phyloP scores from a whole-genome alignment of 768 basidiomycete genomes.

The Tephrocybe rancida region DNA sequence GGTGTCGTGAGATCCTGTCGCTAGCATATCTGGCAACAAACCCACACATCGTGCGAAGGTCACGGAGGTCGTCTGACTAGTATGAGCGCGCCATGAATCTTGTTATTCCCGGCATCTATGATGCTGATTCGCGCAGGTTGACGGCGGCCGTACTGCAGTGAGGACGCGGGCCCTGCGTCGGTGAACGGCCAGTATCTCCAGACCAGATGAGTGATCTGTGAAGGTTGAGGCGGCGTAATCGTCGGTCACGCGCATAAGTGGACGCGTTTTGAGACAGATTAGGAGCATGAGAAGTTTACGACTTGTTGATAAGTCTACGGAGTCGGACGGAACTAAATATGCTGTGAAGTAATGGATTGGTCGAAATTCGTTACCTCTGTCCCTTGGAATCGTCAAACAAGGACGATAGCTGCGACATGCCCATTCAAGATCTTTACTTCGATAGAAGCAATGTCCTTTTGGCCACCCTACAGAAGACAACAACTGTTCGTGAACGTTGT shows the following conservation, averaged over 20 bases:
- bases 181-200: background rate
- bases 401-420: background rate
- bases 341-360: background rate
- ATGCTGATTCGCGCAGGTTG: background rate
- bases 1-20: slow-evolving; percentile 1
- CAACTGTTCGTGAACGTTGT: slow-evolving; percentile 10
- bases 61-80: slow-evolving; percentile 14
- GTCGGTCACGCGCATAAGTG: slow-evolving; percentile 1
- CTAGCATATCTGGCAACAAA: slow-evolving; percentile 2
- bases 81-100: background rate
- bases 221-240: background rate
- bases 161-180: background rate
- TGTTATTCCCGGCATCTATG: background rate
- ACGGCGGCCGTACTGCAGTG: background rate
- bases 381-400: background rate
- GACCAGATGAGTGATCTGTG: background rate
- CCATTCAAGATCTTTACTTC: too few relatives aligned
- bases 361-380: background rate
- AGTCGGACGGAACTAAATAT: slow-evolving; percentile 16
- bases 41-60: slow-evolving; percentile 5
- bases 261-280: background rate
- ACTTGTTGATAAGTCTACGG: slow-evolving; percentile 3
- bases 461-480: too few relatives aligned
- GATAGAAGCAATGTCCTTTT: too few relatives aligned
- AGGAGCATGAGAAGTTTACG: slow-evolving; percentile 16